phyloP scores from a whole-genome alignment of 495 filamentous ascomycete genomes.

The Acidiella bohemica region DNA sequence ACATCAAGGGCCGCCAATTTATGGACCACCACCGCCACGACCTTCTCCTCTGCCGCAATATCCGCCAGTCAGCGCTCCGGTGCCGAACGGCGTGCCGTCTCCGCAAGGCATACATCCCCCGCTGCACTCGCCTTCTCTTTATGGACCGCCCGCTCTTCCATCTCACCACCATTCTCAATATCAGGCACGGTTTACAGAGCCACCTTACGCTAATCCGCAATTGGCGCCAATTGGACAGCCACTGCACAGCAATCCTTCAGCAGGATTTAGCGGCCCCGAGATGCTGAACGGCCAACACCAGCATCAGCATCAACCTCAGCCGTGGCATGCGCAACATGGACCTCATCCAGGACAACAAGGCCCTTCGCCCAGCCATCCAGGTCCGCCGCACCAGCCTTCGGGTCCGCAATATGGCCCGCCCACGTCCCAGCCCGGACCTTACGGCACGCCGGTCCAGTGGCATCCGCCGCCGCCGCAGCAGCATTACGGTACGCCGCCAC shows the following conservation, averaged over 20 bases:
- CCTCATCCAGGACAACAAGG: background rate
- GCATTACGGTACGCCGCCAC: too few relatives aligned
- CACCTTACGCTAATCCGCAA: constrained; percentile 5
- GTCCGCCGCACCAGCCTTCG: too few relatives aligned
- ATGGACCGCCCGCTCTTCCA: constrained; percentile 10
- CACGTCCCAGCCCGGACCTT: too few relatives aligned
- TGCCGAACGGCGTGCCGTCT: constrained; percentile 22
- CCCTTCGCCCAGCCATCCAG: too few relatives aligned
- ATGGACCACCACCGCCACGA: constrained; percentile 8
- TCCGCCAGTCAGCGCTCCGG: background rate
- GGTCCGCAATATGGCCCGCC: too few relatives aligned
- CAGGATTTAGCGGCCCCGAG: background rate
- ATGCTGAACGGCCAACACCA: background rate
- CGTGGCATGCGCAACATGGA: background rate
- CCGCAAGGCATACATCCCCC: constrained; percentile 13
- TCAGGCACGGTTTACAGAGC: background rate
- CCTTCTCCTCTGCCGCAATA: background rate
- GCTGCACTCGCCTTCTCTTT: constrained; percentile 21
- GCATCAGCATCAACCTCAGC: background rate
- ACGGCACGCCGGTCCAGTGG: too few relatives aligned
- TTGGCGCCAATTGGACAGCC: constrained; percentile 8
- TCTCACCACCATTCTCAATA: constrained; percentile 21
- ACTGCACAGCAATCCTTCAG: constrained; percentile 1
- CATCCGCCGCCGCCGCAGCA: too few relatives aligned
- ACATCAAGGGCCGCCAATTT: constrained; percentile 6